Evolutionary conservation across 768 basidiomycete genomes (phyloP), one percentile per base, ranked within the genome.

Genomic region (Psilocybe cyanescens): DNA sequence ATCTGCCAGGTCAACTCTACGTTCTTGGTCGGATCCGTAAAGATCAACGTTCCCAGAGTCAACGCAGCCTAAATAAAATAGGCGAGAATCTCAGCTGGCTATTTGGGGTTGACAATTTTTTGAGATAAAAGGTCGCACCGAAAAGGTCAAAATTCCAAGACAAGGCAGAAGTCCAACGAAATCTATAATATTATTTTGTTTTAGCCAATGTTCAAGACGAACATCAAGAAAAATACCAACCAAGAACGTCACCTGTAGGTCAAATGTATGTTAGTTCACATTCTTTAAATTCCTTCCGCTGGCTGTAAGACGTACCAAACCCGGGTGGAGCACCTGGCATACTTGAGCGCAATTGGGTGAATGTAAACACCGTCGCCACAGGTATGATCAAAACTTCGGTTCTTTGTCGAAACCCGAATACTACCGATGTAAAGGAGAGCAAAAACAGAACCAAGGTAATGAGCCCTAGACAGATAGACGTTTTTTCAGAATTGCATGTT

Each of bases 311-410:
- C 65, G 5, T 14, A 67, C 69, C 67, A 53, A 70, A 70, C 8
- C 67, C 67, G 2, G 57, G 60, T 8, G 69, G 69, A 2, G 69
- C 67, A 14, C 67, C 69, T 1, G 69, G 69, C 67, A 68, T 68
- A 31, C 67, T 70, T 14, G 65, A 59, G 2, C 67, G 64, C 28
- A 70, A 50, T 54, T 66, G 65, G 1, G 68, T 69, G 39, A 69
- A 69, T 14, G 68, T 62, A 19, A 69, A 69, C 4, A 69, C 53
- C 1, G 68, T 69, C 2, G 68, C 65, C 9, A 69, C 68, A 0
- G 68, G 68, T 8, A 67, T 62, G 19, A 69, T 49, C 44, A 69
- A 41, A 3, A 69, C 61, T 41, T 69, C 68, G 16, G 57, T 50
- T 4, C 59, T 56, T 47, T 69, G 68, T 46, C 63, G 63, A 31